phyloP scores from a whole-genome alignment of 225 moss, liverwort and hornwort genomes.

The Physcomitrellopsis africana region DNA sequence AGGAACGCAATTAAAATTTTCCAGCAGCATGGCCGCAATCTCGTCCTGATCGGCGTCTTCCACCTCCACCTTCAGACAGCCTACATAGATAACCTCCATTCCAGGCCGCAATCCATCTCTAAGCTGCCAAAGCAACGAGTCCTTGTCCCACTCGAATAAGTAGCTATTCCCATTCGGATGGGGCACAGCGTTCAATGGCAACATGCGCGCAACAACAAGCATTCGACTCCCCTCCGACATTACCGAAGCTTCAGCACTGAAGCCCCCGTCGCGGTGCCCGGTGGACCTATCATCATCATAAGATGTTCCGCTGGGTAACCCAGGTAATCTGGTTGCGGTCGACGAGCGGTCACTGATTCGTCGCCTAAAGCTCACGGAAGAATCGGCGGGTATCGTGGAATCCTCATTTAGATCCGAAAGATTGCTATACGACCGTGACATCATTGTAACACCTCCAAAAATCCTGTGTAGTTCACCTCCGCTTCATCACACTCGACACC shows the following conservation, averaged over 20 bases:
- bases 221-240: conserved; percentile 85
- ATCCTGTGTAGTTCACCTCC: conserved; percentile 10
- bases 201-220: conserved; percentile 88
- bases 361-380: conserved; percentile 53
- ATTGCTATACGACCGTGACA: conserved; percentile 91
- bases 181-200: conserved; percentile 78
- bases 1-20: conserved; percentile 89
- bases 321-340: conserved; percentile 58
- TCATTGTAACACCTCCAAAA: conserved; percentile 49
- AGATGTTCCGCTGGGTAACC: conserved; percentile 51
- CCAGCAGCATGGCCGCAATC: conserved; percentile 75
- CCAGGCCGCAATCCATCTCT: conserved; percentile 77
- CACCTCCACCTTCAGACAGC: conserved; percentile 92
- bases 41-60: conserved; percentile 81
- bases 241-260: conserved; percentile 65
- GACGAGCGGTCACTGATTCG: conserved; percentile 53
- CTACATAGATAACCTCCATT: conserved; percentile 91
- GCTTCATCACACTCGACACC: conserved; percentile 2
- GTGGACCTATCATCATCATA: conserved; percentile 46
- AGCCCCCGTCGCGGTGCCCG: conserved; percentile 55
- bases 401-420: conserved; percentile 89
- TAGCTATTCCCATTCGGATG: conserved; percentile 66
- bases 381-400: conserved; percentile 58
- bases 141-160: conserved; percentile 86
- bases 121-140: conserved; percentile 82